These are phyloP conservation scores for Amphirosellinia nigrospora DNA, from an alignment of 495 filamentous ascomycete species.

Conservation along the genomic window DNA sequence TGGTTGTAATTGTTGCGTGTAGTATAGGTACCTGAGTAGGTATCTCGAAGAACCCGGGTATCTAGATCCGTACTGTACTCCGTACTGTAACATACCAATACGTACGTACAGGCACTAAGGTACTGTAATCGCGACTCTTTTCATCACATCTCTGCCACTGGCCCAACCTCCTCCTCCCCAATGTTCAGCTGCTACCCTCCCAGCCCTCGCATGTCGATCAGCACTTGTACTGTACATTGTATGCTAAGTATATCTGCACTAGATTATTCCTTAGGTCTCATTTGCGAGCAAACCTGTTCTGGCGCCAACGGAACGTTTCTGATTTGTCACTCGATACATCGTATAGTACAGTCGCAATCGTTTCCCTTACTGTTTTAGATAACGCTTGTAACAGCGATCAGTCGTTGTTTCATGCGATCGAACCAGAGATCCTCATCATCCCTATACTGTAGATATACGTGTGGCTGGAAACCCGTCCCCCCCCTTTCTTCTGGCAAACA, in stretches of 20 bases:
- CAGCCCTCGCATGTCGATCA: constrained; percentile 13
- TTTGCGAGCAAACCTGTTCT: constrained; percentile 8
- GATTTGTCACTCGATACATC: constrained; percentile 14
- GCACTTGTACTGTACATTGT: not conserved
- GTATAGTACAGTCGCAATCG: not conserved
- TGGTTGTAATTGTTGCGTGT: not conserved
- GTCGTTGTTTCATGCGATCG: not conserved
- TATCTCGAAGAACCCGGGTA: no score
- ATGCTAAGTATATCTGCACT: not conserved
- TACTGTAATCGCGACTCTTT: constrained; percentile 1
- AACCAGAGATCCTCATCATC: not conserved
- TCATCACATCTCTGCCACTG: constrained; percentile 11
- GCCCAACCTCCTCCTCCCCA: constrained; percentile 8
- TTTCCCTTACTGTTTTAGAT: not conserved
- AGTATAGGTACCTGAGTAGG: no score
- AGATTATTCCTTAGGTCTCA: not conserved
- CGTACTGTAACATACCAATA: not conserved
- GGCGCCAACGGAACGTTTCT: constrained; percentile 10
- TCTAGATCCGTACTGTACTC: no score
- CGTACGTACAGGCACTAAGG: not conserved
- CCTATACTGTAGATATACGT: not conserved
- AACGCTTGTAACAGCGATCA: not conserved
- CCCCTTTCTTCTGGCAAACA: not conserved
- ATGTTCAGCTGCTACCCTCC: not conserved
- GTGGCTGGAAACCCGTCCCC: constrained; percentile 1